phyloP scores from a whole-genome alignment of 495 filamentous ascomycete species.

The Penicillium manginii region DNA sequence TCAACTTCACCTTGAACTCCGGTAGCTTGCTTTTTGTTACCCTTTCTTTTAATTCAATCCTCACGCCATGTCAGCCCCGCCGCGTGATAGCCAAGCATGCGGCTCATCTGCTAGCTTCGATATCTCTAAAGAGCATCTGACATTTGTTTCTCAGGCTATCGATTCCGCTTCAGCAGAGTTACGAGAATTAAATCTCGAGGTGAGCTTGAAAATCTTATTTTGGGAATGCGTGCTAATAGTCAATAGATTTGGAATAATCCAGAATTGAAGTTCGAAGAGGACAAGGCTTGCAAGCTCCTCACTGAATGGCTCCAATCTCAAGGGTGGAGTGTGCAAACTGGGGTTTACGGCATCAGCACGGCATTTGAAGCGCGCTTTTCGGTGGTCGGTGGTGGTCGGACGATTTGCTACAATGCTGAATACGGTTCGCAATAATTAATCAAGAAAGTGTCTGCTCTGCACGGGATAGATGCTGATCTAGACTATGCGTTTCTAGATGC shows the following conservation, averaged over 20 bases:
- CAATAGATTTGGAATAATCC: conserved; percentile 12
- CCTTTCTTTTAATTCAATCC: too few relatives aligned
- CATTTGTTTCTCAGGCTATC: conserved; percentile 1
- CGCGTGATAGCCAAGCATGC: too few relatives aligned
- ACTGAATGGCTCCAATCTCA: conserved; percentile 15
- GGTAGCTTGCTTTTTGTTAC: too few relatives aligned
- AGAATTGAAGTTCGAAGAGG: conserved; percentile 15
- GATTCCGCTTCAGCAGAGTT: not conserved
- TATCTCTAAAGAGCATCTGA: not conserved
- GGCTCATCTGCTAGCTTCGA: too few relatives aligned
- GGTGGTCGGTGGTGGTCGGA: conserved; percentile 22
- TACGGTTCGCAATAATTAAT: conserved; percentile 18
- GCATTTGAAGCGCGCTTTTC: conserved; percentile 27
- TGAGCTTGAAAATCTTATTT: not conserved
- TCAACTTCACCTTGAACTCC: too few relatives aligned
- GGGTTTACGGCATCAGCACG: conserved; percentile 33
- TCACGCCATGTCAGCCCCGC: too few relatives aligned
- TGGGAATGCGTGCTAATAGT: not conserved
- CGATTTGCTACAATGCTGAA: conserved; percentile 31
- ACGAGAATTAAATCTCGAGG: not conserved
- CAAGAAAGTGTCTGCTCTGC: too few relatives aligned
- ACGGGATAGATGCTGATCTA: too few relatives aligned
- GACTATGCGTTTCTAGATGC: conserved; percentile 29
- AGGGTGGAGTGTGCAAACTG: conserved; percentile 9
- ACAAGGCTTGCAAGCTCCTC: conserved; percentile 12